Base-by-base conservation (phyloP, 306 rosid genomes). In the Begonia loranthoides region DNA sequence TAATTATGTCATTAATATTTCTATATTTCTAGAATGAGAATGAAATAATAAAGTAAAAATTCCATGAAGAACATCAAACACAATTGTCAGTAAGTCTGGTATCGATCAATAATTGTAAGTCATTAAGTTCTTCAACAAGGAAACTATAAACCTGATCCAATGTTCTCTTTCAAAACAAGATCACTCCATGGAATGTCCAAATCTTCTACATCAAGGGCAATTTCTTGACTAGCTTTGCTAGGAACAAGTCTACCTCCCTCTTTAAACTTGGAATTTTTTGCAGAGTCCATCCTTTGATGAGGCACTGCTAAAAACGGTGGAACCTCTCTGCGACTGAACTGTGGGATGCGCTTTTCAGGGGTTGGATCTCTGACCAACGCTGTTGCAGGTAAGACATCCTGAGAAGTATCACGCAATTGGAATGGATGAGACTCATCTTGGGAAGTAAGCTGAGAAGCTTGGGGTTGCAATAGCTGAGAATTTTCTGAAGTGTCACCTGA, bases 161-260 rank as follows among this genome's bases (percentile, higher is more conserved):
- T 92, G 73, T 73, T 76, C 65, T 92, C 99, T 75, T 77, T 92
- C 56, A 92, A 33, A 62, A 57, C 66, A 68, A 92, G 93, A 60
- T 83, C 96, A 59, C 48, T 59, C 99, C 99, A 92, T 1, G 94
- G 82, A 59, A 92, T 83, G 62, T 71, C 76, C 54, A 90, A 75
- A 73, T 80, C 93, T 57, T 81, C 96, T 68, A 78, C 55, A 57
- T 73, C 89, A 50, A 83, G 69, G 52, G 58, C 36, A 63, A 81
- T 55, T 58, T 79, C 82, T 43, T 70, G 79, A 67, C 80, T 55
- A 57, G 59, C 57, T 62, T 59, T 75, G 64, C 64, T 60, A 50
- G 83, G 66, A 66, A 73, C 54, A 33, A 59, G 64, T 66, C 70
- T 90, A 53, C 51, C 70, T 64, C 79, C 94, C 63, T 74, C 87